These are phyloP conservation scores for Fusarium praegraminearum DNA, from an alignment of 2,329 filamentous ascomycete genomes.

Conservation along the genomic window DNA sequence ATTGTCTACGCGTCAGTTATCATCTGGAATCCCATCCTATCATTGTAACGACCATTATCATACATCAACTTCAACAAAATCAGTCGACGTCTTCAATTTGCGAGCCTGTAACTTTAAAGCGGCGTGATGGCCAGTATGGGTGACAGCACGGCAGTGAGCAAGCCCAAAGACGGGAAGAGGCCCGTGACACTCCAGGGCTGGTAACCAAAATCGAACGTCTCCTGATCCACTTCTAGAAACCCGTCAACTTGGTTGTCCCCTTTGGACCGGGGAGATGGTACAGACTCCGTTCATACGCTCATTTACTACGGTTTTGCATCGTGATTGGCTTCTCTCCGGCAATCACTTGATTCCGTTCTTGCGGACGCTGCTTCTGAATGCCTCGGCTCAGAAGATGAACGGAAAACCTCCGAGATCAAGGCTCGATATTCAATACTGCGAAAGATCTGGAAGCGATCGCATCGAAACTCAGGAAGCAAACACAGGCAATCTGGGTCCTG, in stretches of 20 bases:
- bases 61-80: background rate
- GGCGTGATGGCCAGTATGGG: slow-evolving; percentile 15
- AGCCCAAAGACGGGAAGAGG: slow-evolving; percentile 22
- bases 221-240: slow-evolving; percentile 39
- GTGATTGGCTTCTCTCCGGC: slow-evolving; percentile 19
- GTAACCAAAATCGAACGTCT: slow-evolving; percentile 14
- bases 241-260: slow-evolving; percentile 44
- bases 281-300: slow-evolving; percentile 22
- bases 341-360: slow-evolving; percentile 26
- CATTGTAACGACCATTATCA: background rate
- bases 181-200: slow-evolving; percentile 33
- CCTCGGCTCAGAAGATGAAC: slow-evolving; percentile 38
- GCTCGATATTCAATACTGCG: slow-evolving; percentile 5
- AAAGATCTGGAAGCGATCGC: slow-evolving; percentile 23
- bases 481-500: slow-evolving; percentile 9
- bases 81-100: slow-evolving; percentile 19
- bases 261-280: slow-evolving; percentile 41
- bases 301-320: slow-evolving; percentile 12
- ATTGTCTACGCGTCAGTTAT: slow-evolving; percentile 3
- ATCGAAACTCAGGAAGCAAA: slow-evolving; percentile 15
- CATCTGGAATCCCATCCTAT: slow-evolving; percentile 1
- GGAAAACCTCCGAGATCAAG: slow-evolving; percentile 27
- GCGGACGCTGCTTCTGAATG: slow-evolving; percentile 25
- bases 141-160: slow-evolving; percentile 28
- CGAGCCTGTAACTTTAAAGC: slow-evolving; percentile 28